phyloP scores from a whole-genome alignment of 2,329 filamentous ascomycete species.

The Diaporthe amygdali region DNA sequence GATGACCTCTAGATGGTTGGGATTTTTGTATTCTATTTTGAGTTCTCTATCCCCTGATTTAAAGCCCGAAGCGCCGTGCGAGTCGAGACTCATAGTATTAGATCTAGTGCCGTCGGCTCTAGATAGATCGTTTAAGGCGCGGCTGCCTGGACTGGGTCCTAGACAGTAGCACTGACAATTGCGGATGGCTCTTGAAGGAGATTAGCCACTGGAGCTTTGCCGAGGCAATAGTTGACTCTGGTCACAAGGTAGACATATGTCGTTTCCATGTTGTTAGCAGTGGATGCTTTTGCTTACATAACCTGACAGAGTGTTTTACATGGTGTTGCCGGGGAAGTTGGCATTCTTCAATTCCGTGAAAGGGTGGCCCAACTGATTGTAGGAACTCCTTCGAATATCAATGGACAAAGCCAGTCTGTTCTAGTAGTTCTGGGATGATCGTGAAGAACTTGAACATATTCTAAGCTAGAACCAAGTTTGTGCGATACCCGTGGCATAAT shows the following conservation, averaged over 20 bases:
- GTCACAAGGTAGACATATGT: not conserved
- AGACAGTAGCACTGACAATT: not conserved
- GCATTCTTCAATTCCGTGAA: slow-evolving; percentile 38
- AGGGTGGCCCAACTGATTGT: slow-evolving; percentile 45
- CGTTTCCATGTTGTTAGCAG: not conserved
- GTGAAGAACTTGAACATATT: not conserved
- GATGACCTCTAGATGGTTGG: no score
- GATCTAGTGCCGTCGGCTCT: no score
- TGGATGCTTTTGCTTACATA: not conserved
- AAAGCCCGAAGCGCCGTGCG: no score
- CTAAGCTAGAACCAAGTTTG: no score
- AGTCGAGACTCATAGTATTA: no score
- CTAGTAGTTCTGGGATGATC: not conserved
- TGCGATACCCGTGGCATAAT: no score
- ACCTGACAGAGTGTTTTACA: not conserved
- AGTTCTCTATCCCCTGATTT: no score
- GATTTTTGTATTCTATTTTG: no score
- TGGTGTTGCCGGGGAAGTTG: slow-evolving; percentile 46
- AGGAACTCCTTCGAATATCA: slow-evolving; percentile 37
- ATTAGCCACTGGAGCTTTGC: no score
- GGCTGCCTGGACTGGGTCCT: not conserved
- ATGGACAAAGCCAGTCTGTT: not conserved
- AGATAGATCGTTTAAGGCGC: no score
- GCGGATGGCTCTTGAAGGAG: not conserved
- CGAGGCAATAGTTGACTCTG: not conserved